Evolutionary conservation across 1,284 basidiomycete species (phyloP), one percentile per base, ranked within the genome.

Genomic region (Grifola frondosa): DNA sequence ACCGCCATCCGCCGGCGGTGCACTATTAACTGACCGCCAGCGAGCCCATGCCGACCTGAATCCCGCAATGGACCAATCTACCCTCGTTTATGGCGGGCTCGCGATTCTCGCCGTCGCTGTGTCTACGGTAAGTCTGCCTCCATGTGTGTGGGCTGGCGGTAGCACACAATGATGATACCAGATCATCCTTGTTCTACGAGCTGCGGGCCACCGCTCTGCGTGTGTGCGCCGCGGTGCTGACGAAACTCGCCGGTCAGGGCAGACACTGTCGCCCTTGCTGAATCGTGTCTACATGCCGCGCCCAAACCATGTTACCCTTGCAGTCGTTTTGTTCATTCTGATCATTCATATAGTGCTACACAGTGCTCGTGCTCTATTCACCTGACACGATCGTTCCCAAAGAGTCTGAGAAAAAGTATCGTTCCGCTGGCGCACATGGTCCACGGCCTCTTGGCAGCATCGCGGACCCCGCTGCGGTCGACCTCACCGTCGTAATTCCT

Each of bases 131-230:
- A 51, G 59, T 58, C 37, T 45, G 24, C 20, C 12, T 40, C 33
- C n/a, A 13, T 15, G 22, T 20, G 10, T 16, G 22, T 22, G 20
- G 17, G 20, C 12, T 9, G 17, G 3, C 22, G 17, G 36, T 38
- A 41, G 42, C 37, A 50, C 37, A 43, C 37, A 22, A 64, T 67
- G 86, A 88, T 88, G 86, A 87, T 63, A 63, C 74, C 71, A 45
- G 65, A 77, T 87, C 87, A 90, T 90, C 86, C 87, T 90, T 90
- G 86, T 90, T 89, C 86, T 88, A 84, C 71, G 86, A 90, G 81
- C 70, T 61, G 58, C 67, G 80, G 81, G 86, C 72, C 62, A 62
- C 61, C 56, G 54, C 37, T 39, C 28, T 19, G 23, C 35, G 47
- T 55, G 66, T 64, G 58, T 53, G 76, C 84, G 85, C 77, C 71